A percentile compares a stretch with the other conserved stretches of the same genome.
Evolutionary conservation across 176 grass and related monocot genomes (phyloP).

Genomic region (Musa schizocarpa): DNA sequence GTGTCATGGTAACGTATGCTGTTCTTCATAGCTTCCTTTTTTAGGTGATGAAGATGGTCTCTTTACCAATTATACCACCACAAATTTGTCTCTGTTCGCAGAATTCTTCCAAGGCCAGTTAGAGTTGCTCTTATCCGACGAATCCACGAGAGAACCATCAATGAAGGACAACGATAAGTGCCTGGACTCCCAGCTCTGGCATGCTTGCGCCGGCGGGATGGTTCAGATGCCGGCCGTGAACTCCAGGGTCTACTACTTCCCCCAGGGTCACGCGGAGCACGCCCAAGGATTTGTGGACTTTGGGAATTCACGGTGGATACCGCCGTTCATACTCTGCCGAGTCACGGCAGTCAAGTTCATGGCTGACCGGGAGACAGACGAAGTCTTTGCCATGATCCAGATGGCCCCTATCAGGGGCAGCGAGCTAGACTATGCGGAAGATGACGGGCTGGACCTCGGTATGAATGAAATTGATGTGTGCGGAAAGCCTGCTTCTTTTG

Average conservation of each 20-base stretch:
- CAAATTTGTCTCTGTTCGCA: not conserved
- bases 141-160: constrained; percentile 22
- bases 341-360: constrained; percentile 58
- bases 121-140: constrained; percentile 13
- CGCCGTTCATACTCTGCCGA: constrained; percentile 43
- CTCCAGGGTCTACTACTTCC: constrained; percentile 86
- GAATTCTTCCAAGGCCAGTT: not conserved
- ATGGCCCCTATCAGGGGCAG: constrained; percentile 39
- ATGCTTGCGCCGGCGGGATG: constrained; percentile 82
- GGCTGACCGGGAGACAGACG: constrained; percentile 57
- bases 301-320: constrained; percentile 18
- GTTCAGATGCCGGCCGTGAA: constrained; percentile 73
- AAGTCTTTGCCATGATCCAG: constrained; percentile 63
- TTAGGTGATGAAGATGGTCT: not conserved
- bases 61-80: not conserved
- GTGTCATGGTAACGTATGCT: not conserved
- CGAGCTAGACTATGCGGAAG: constrained; percentile 27
- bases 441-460: constrained; percentile 20
- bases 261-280: constrained; percentile 96
- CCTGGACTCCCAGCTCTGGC: constrained; percentile 81
- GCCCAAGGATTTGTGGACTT: constrained; percentile 36
- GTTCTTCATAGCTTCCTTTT: not conserved
- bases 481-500: constrained; percentile 64
- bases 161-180: constrained; percentile 27
- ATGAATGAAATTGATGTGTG: constrained; percentile 12